Evolutionary conservation across 2,329 filamentous ascomycete genomes (phyloP).

Genomic region (Ascochyta lentis): DNA sequence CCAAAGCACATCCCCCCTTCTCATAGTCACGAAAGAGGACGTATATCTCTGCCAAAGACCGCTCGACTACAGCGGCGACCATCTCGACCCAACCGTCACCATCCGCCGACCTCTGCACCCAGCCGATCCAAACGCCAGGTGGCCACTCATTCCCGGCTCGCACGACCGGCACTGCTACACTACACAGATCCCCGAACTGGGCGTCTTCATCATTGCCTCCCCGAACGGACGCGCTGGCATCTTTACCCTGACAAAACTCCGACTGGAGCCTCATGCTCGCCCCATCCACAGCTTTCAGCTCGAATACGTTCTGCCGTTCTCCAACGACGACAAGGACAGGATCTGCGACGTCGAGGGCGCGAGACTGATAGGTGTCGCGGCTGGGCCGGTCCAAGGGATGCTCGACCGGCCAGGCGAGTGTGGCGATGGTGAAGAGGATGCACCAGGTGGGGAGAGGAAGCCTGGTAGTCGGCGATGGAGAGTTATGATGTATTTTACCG

Average conservation of each 20-base stretch:
- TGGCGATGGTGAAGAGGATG: constrained; percentile 42
- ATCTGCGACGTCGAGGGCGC: constrained; percentile 18
- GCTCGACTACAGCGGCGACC: constrained; percentile 12
- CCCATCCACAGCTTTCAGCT: constrained; percentile 60
- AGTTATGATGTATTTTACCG: constrained; percentile 73
- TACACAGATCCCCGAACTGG: constrained; percentile 71
- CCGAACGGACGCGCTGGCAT: constrained; percentile 71
- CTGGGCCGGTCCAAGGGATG: constrained; percentile 66
- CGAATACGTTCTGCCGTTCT: constrained; percentile 62
- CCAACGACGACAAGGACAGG: constrained; percentile 3
- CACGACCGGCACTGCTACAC: constrained; percentile 66
- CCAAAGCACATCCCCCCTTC: constrained; percentile 37
- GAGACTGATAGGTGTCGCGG: constrained; percentile 71
- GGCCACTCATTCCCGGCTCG: constrained; percentile 20
- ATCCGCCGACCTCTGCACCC: constrained; percentile 46
- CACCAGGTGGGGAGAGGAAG: too few relatives aligned
- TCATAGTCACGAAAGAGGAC: constrained; percentile 54
- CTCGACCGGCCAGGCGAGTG: constrained; percentile 28
- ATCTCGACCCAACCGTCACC: constrained; percentile 36
- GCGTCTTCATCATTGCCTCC: constrained; percentile 71
- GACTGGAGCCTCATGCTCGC: constrained; percentile 41
- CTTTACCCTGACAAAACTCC: constrained; percentile 61
- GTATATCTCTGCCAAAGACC: constrained; percentile 53
- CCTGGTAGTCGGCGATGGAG: constrained; percentile 59
- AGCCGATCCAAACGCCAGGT: not conserved